These are phyloP conservation scores for Penicillium fuscoglaucum DNA, from an alignment of 2,329 filamentous ascomycete species.

Conservation along the genomic window DNA sequence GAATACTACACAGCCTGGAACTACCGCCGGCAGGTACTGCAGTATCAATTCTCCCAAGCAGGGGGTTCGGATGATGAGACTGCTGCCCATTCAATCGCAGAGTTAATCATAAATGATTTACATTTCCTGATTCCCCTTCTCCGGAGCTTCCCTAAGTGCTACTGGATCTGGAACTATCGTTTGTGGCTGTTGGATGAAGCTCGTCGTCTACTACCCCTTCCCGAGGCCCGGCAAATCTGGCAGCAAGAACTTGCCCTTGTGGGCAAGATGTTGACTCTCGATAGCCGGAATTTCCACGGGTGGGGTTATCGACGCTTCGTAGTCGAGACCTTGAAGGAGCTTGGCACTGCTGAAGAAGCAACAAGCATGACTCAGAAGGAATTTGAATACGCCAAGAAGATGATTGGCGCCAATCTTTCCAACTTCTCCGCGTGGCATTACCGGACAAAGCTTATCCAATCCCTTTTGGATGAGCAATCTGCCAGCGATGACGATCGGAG, in stretches of 20 bases:
- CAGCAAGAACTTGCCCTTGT: constrained; percentile 78
- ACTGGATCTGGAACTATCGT: constrained; percentile 99
- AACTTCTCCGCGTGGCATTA: constrained; percentile 99
- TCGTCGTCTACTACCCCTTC: constrained; percentile 60
- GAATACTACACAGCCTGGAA: constrained; percentile 54
- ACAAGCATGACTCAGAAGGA: constrained; percentile 73
- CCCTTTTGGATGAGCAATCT: constrained; percentile 68
- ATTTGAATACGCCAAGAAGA: constrained; percentile 85
- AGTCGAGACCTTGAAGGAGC: constrained; percentile 70
- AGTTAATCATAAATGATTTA: constrained; percentile 70
- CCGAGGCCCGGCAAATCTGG: constrained; percentile 69
- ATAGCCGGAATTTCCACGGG: constrained; percentile 92
- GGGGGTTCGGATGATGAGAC: constrained; percentile 31
- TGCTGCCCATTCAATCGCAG: constrained; percentile 47
- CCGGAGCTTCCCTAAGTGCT: constrained; percentile 88
- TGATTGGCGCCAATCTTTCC: constrained; percentile 80
- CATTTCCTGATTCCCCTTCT: constrained; percentile 81
- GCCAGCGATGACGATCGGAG: constrained; percentile 64
- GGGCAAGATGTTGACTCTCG: constrained; percentile 81
- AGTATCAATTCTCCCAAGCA: constrained; percentile 55
- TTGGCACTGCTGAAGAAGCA: constrained; percentile 36
- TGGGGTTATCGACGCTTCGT: constrained; percentile 88
- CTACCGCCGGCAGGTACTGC: constrained; percentile 66
- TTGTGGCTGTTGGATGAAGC: constrained; percentile 78
- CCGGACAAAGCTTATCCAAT: constrained; percentile 78